Base-by-base conservation (phyloP, 495 filamentous ascomycete species). In the Cercophora sp. region DNA sequence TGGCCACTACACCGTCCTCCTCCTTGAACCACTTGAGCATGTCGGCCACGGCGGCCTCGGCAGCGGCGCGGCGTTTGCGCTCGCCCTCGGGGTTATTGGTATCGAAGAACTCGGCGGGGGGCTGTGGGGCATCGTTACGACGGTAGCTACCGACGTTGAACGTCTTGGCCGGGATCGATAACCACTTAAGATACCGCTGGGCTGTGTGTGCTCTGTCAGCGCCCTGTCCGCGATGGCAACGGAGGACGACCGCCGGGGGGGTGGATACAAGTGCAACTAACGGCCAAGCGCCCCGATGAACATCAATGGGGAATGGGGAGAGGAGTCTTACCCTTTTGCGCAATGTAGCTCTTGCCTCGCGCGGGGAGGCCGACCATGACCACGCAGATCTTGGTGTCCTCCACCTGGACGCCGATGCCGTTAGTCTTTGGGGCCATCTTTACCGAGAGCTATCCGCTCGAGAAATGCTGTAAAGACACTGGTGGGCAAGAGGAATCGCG, bases 141-240 rank as follows among this genome's bases (percentile, higher is more conserved):
- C 93, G 89, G 62, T 98, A 98, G 58, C 84, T 86, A 60, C 93
- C 93, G 42, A 98, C 93, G 55, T 98, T 98, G 84, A 98, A 98
- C 58, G 87, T 88, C 60, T 87, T 85, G 41, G 93, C 91, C 24
- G 84, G 83, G 62, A 98, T 90, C 18, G 90, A 94, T 35, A 97
- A 86, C 93, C 93, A 98, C 62, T 82, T 86, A 18, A 98, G 84
- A 70, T 98, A 98, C 25, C 93, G 82, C 67, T 96, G 89, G 52
- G 93, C 93, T 98, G 65, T 31, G n/a, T 31, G 27, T 27, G 10
- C 9, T 20, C 10, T 8, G 24, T 20, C 4, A 24, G 20, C 41
- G 22, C 20, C 41, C 8, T n/a, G n/a, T n/a, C n/a, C n/a, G n/a
- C n/a, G 18, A 46, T n/a, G 13, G 24, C 44, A 31, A 8, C 23